These are phyloP conservation scores for Paratinospora sagittata DNA, from an alignment of 164 flowering plant species.

Conservation along the genomic window DNA sequence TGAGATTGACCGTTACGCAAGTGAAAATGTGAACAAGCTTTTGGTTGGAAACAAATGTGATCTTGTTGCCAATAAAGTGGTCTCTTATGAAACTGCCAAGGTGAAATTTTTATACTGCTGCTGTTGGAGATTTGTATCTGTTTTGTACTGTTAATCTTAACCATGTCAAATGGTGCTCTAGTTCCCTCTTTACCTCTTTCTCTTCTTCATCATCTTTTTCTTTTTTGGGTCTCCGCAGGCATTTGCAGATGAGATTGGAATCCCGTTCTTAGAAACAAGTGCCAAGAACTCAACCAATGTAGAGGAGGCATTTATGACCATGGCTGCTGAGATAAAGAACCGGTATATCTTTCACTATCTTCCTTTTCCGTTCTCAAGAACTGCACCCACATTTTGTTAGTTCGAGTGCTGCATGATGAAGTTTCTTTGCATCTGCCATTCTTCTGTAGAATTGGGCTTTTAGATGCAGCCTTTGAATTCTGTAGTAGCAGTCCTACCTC, in stretches of 20 bases:
- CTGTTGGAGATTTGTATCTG: not conserved
- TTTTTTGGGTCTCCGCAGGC: slow-evolving; percentile 17
- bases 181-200: not conserved
- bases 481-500: not conserved
- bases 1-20: slow-evolving; percentile 37
- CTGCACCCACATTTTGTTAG: not conserved
- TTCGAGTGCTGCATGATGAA: not conserved
- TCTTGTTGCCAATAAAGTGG: slow-evolving; percentile 28
- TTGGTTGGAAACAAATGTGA: slow-evolving; percentile 37
- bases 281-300: slow-evolving; percentile 34
- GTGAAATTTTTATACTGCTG: slow-evolving; percentile 3
- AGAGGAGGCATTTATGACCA: slow-evolving; percentile 35
- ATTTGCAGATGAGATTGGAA: slow-evolving; percentile 36
- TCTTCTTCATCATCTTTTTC: too few relatives aligned
- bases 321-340: slow-evolving; percentile 35
- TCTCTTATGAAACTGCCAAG: slow-evolving; percentile 35
- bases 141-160: not conserved
- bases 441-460: not conserved
- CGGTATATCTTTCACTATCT: slow-evolving; percentile 13
- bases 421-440: not conserved
- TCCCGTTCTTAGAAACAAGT: slow-evolving; percentile 36
- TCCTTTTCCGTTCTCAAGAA: not conserved
- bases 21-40: slow-evolving; percentile 36
- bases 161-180: not conserved
- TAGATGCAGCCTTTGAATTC: not conserved